Evolutionary conservation across 2,329 filamentous ascomycete species (phyloP), one percentile per base, ranked within the genome.

Genomic region (Cadophora sp.): DNA sequence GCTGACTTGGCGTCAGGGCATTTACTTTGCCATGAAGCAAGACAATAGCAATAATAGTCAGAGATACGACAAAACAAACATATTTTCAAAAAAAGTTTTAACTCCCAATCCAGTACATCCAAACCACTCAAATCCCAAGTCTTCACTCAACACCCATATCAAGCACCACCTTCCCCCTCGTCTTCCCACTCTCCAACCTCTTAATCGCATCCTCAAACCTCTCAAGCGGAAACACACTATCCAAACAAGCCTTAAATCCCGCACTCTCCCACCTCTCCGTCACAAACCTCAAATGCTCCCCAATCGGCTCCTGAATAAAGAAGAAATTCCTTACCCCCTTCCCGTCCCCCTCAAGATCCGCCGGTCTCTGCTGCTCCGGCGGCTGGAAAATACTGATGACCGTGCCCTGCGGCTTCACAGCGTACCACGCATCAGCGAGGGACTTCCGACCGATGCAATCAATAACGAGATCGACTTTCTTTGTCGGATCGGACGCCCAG

Each of bases 141-240:
- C 34, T 19, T 34, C 37, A 63, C 29, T 53, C 14, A 22, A 65
- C 64, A 22, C 60, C 65, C 53, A 79, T 67, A 67, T 78, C 77
- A 43, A 82, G 67, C 1, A 83, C 77, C 24, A 83, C 78, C 73
- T 84, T 84, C 1, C 82, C 82, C 61, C 75, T 79, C 1, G 80
- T 76, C 72, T 81, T 79, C 0, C 82, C 80, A 37, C 75, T 74
- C 51, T 79, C 78, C 40, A 81, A 56, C 24, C 78, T 79, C 53
- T 78, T 74, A 70, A 83, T 82, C 2, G 80, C 81, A 61, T 78
- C 74, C 65, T 79, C 70, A 63, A 76, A 83, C 29, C 81, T 73
- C 63, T 81, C 79, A 43, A 83, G 72, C 12, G 75, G 72, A 74
- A 75, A 83, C 12, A 82, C 78, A 70, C 80, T 81, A 69, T 84